Evolutionary conservation across 2,329 filamentous ascomycete species (phyloP), one percentile per base, ranked within the genome.

Genomic region (Fusarium cicatricum): DNA sequence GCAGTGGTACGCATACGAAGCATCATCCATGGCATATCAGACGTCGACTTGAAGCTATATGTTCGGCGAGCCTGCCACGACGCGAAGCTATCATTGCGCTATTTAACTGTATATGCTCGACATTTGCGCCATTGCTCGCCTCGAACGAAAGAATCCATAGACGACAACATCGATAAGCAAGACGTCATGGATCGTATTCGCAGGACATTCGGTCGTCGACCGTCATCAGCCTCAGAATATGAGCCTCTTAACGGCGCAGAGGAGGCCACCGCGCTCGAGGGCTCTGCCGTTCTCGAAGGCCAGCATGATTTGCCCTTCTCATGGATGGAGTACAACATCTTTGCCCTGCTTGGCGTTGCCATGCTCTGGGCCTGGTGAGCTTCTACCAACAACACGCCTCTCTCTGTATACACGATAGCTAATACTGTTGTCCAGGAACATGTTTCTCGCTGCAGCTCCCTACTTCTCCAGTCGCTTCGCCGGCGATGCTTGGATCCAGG

Each of bases 341-440:
- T 98, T 75, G 80, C 90, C 51, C 78, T 97, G 44, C 80, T 98
- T 21, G 95, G 95, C 44, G 82, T 97, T 52, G 91, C 93, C 46
- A 98, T 98, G 95, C 82, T 98, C 38, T 98, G 94, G 94, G 92
- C 94, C 50, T 98, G 94, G 94, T 96, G 84, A 66, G 85, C 31
- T 15, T 26, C 26, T 17, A 23, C 17, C 16, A 29, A 5, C 14
- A 41, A 9, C 10, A 17, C 5, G 16, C 29, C 21, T 26, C 21
- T 17, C 21, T 26, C 21, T 17, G 14, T 6, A 21, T 45, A 46
- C 31, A 12, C 19, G 15, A 39, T 48, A 44, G 41, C 51, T 61
- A 38, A 61, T 23, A 44, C 15, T 12, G 44, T 11, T 34, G 41
- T 50, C 37, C 64, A 94, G 92, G 92, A 98, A 98, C 79, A 97